Conservation (phyloP, 129 eudicot genomes). For the Sambucus nigra region DNA sequence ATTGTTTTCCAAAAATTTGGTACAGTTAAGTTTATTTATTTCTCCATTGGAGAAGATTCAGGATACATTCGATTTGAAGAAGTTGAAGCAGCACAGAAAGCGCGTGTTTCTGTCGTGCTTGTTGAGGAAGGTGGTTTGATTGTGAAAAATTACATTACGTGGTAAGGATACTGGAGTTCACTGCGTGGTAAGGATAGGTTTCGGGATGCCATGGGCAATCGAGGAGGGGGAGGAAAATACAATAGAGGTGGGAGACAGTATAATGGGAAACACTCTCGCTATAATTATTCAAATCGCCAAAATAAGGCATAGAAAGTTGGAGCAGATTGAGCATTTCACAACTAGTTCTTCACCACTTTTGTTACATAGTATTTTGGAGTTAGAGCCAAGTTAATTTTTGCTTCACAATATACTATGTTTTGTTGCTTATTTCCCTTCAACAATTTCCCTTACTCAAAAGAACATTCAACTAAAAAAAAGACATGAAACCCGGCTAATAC, state of each 20-base stretch:
- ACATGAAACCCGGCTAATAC: background rate
- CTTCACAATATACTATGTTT: no score
- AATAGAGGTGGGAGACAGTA: constrained; percentile 59
- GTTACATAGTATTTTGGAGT: no score
- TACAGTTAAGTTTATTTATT: constrained; percentile 73
- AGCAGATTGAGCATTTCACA: constrained; percentile 34
- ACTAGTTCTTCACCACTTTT: no score
- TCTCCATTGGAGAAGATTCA: constrained; percentile 68
- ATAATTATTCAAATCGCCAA: constrained; percentile 38
- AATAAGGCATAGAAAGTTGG: constrained; percentile 59
- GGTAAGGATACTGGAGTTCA: constrained; percentile 38
- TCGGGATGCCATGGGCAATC: constrained; percentile 15
- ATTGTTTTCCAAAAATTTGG: constrained; percentile 69
- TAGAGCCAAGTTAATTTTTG: no score
- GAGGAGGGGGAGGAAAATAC: constrained; percentile 58
- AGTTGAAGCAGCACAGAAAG: constrained; percentile 68
- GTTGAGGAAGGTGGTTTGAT: constrained; percentile 75
- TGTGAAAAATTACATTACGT: constrained; percentile 82
- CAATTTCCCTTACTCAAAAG: no score
- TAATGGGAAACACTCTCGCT: constrained; percentile 53
- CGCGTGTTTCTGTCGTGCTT: constrained; percentile 92
- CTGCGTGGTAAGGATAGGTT: constrained; percentile 16
- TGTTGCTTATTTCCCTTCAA: no score
- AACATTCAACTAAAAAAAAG: no score
- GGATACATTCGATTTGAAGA: constrained; percentile 91